phyloP scores from a whole-genome alignment of 805 yeast species.

The Nakazawaea wyomingensis region DNA sequence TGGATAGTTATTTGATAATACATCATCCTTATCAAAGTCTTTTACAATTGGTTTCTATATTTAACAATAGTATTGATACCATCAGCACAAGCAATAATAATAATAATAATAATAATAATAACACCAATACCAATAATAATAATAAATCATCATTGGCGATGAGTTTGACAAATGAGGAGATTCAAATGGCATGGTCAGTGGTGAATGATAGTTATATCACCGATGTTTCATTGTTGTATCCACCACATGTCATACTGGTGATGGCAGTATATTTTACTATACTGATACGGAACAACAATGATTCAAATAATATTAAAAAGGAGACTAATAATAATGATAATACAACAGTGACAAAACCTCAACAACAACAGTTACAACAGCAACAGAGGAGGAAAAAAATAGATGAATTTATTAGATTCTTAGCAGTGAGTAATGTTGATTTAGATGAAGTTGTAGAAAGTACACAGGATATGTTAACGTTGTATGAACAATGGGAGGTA shows the following conservation, averaged over 20 bases:
- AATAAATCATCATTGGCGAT: slow-evolving; percentile 14
- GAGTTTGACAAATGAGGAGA: slow-evolving; percentile 52
- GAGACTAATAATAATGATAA: background rate
- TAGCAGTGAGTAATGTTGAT: slow-evolving; percentile 74
- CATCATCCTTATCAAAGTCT: slow-evolving; percentile 73
- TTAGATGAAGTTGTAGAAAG: slow-evolving; percentile 74
- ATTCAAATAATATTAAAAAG: too few species aligned
- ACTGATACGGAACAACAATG: slow-evolving; percentile 38
- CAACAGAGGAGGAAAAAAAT: slow-evolving; percentile 31
- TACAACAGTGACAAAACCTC: too few species aligned
- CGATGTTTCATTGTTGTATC: slow-evolving; percentile 73
- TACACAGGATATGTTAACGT: slow-evolving; percentile 74
- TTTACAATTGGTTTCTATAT: slow-evolving; percentile 42
- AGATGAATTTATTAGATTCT: slow-evolving; percentile 54
- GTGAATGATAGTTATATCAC: slow-evolving; percentile 87
- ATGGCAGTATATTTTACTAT: slow-evolving; percentile 78
- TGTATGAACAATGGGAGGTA: slow-evolving; percentile 84
- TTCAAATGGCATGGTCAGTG: slow-evolving; percentile 85
- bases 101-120: too few species aligned
- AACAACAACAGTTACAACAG: slow-evolving; percentile 1
- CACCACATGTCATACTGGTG: slow-evolving; percentile 86
- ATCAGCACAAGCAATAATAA: background rate
- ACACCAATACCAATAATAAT: background rate
- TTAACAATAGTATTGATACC: too few species aligned
- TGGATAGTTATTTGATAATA: slow-evolving; percentile 64